phyloP scores from a whole-genome alignment of 352 stramenopile species.

The Saprolegnia parasitica region DNA sequence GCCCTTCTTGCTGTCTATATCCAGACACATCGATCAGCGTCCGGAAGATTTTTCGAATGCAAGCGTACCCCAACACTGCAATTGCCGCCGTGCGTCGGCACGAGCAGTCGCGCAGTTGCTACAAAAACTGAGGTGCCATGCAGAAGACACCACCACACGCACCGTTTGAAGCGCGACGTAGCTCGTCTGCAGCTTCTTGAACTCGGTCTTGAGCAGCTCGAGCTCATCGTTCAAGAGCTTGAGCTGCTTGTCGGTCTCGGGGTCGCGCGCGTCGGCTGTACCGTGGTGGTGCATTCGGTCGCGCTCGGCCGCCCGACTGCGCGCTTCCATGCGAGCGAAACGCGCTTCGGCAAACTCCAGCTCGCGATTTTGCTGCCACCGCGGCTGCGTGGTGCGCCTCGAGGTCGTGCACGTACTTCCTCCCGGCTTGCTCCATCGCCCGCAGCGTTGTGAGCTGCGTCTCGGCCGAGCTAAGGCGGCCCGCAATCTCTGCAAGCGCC shows the following conservation, averaged over 20 bases:
- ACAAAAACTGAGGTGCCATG: neutral
- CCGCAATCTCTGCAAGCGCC: neutral
- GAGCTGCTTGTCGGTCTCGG: neutral
- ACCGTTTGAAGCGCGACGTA: neutral
- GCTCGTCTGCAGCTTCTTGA: neutral
- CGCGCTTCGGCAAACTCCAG: neutral
- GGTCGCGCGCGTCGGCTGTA: neutral
- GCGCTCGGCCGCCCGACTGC: slow-evolving; percentile 7
- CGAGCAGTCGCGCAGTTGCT: slow-evolving; percentile 9
- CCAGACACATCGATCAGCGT: too few relatives aligned
- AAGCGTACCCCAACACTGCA: neutral
- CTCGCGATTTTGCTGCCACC: neutral
- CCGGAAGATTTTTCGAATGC: neutral
- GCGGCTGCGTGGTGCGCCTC: neutral
- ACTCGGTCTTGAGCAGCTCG: neutral
- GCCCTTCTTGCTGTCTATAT: slow-evolving; percentile 15
- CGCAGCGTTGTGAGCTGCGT: neutral
- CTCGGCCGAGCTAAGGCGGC: neutral
- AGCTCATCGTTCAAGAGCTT: slow-evolving; percentile 7
- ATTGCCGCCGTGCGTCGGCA: neutral
- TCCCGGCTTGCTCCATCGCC: neutral
- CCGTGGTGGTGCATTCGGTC: neutral
- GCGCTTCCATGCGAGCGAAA: slow-evolving; percentile 3
- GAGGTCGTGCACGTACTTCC: neutral
- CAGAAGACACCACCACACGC: neutral